Evolutionary conservation across 768 basidiomycete species (phyloP).

Genomic region (Lentinus brumalis): DNA sequence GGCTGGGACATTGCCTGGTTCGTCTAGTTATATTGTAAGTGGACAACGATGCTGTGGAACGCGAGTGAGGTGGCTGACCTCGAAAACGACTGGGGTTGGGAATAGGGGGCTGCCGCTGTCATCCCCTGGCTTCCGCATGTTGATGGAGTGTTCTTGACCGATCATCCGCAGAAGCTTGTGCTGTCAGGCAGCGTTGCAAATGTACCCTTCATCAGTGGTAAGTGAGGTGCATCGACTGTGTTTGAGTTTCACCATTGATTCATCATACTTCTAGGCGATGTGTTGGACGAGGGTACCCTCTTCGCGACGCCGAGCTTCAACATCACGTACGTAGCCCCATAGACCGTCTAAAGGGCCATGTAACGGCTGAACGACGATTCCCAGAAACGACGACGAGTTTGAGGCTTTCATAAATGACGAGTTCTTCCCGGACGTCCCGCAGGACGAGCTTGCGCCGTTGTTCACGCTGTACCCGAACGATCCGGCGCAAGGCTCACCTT

Average conservation of each 20-base stretch:
- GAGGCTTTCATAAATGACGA: neutral
- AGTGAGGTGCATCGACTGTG: neutral
- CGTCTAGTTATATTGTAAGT: constrained; percentile 31
- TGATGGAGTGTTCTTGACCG: constrained; percentile 29
- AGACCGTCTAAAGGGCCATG: no score
- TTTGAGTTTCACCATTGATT: neutral
- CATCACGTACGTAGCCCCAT: neutral
- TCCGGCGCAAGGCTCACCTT: constrained; percentile 23
- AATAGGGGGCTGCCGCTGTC: constrained; percentile 14
- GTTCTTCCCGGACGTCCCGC: neutral
- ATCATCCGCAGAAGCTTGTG: constrained; percentile 30
- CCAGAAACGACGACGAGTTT: neutral
- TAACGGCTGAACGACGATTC: no score
- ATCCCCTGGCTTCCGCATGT: constrained; percentile 29
- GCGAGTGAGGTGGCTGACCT: no score
- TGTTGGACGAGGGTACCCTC: constrained; percentile 30
- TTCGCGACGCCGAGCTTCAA: constrained; percentile 4
- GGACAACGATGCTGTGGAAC: no score
- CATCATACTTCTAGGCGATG: neutral
- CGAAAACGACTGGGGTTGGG: no score
- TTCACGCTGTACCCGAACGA: constrained; percentile 25
- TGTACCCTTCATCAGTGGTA: constrained; percentile 25
- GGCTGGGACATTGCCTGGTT: constrained; percentile 33
- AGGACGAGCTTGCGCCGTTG: neutral
- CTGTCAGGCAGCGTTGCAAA: constrained; percentile 34